These are phyloP conservation scores for Zea mays DNA, from an alignment of 176 grass and related monocot genomes.

Conservation along the genomic window DNA sequence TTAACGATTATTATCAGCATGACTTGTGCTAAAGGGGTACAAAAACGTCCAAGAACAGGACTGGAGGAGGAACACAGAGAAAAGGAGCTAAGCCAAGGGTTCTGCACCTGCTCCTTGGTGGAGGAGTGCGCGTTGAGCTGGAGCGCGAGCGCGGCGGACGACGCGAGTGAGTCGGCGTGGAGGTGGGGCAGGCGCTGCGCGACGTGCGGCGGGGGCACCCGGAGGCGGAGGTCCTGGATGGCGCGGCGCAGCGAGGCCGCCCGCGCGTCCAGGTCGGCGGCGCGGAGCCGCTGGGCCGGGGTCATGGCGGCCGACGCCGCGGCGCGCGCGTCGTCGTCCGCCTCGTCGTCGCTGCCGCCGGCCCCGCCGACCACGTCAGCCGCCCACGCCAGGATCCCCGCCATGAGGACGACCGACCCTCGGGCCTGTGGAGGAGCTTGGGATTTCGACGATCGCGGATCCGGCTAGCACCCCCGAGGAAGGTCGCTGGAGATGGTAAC, in stretches of 20 bases:
- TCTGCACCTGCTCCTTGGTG: conserved; percentile 70
- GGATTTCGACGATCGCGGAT: neutral
- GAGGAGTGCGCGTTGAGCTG: conserved; percentile 81
- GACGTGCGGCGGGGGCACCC: conserved; percentile 76
- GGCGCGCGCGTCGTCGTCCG: conserved; percentile 50
- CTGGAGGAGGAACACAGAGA: neutral
- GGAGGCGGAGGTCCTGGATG: conserved; percentile 80
- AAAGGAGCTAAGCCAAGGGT: neutral
- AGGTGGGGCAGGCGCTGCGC: conserved; percentile 83
- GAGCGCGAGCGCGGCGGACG: conserved; percentile 71
- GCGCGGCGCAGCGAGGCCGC: conserved; percentile 60
- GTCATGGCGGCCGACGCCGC: conserved; percentile 59
- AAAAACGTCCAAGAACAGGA: neutral
- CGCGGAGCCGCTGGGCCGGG: conserved; percentile 65
- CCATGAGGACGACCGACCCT: conserved; percentile 39
- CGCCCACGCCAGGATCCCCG: conserved; percentile 87
- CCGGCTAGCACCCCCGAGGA: neutral
- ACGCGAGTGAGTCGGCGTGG: conserved; percentile 89
- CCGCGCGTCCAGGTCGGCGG: conserved; percentile 58
- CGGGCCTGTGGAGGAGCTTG: neutral
- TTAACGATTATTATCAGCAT: neutral
- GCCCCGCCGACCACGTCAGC: conserved; percentile 76
- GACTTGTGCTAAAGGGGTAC: neutral
- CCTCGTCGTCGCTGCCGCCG: conserved; percentile 50
- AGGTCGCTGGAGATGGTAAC: neutral